Base-by-base conservation (phyloP, 768 basidiomycete species). In the Psilocybe cyanescens region DNA sequence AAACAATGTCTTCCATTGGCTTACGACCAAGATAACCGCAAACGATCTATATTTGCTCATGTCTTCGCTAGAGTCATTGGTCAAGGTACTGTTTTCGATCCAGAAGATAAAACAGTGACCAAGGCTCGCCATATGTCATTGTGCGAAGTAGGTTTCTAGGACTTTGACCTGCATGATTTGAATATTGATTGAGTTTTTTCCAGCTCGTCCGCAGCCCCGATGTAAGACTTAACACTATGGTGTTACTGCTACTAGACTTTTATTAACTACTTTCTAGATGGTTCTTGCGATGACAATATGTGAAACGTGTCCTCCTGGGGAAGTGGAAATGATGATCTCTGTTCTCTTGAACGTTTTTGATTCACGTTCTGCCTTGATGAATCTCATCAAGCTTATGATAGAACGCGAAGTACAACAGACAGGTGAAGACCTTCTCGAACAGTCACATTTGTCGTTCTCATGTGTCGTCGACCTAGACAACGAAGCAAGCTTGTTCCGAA, bases 301-400 rank as follows among this genome's bases (percentile, higher is more conserved):
- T 71, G 94, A 97, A 70, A 86, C 89, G 6, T 95, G 94, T 66
- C 91, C 94, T 4, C 78, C 88, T 11, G 71, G 72, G 9, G 93
- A 97, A 67, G 87, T 91, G 3, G 94, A 95, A 59, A 87, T 88
- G 64, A 90, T 97, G 77, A 88, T 92, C 50, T 87, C 89, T 2
- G 89, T 97, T 17, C 76, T 98, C 48, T 83, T 97, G 68, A 92
- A 95, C 63, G 76, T 94, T 24, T 95, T 95, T 71, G 90, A 97
- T 71, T 88, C 89, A 6, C 85, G 90, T 9, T 79, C 86, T 9
- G 84, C 87, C 3, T 74, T 96, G 29, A 82, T 95, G 75, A 79
- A 76, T 16, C 78, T 98, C 47, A 81, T 97, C 70, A 93, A 93
- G 71, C 81, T 84, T 14, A 86, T 97, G 82, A 89, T 97, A 61